phyloP scores from a whole-genome alignment of 495 filamentous ascomycete genomes.

The Talaromyces adpressus region DNA sequence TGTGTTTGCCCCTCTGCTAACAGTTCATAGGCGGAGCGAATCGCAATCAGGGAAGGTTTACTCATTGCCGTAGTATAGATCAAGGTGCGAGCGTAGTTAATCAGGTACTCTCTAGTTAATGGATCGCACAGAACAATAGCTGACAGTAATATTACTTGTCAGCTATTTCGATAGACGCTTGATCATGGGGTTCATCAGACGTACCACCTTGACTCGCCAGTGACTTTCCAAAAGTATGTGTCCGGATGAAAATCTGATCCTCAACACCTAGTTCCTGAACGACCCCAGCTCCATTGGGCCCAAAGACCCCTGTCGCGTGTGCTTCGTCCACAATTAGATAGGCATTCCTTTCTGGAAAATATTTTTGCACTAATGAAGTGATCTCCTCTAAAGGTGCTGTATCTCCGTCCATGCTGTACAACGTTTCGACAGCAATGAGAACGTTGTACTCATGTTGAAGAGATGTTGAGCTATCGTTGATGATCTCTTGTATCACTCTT shows the following conservation, averaged over 20 bases:
- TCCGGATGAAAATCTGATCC: constrained; percentile 55
- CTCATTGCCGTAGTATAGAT: constrained; percentile 28
- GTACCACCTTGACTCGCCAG: constrained; percentile 66
- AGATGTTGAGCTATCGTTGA: neutral
- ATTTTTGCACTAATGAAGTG: constrained; percentile 44
- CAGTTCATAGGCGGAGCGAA: constrained; percentile 22
- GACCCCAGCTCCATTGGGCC: constrained; percentile 54
- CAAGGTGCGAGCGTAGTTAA: constrained; percentile 28
- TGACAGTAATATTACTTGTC: neutral
- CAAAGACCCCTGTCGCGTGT: constrained; percentile 64
- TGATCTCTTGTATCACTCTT: constrained; percentile 24
- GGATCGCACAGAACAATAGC: constrained; percentile 17
- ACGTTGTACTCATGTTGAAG: constrained; percentile 31
- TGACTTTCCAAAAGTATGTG: constrained; percentile 75
- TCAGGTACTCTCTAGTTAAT: constrained; percentile 15
- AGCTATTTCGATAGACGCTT: neutral
- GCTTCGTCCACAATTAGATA: constrained; percentile 76
- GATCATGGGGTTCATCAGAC: constrained; percentile 11
- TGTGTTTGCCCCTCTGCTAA: constrained; percentile 3
- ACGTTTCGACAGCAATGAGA: constrained; percentile 63
- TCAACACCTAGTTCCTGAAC: constrained; percentile 64
- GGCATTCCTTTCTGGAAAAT: constrained; percentile 52
- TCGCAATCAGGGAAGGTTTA: constrained; percentile 25
- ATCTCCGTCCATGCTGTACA: constrained; percentile 89
- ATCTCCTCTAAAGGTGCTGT: constrained; percentile 56